Evolutionary conservation across 257 asterid genomes (phyloP), one percentile per base, ranked within the genome.

Genomic region (Solanum virginianum): DNA sequence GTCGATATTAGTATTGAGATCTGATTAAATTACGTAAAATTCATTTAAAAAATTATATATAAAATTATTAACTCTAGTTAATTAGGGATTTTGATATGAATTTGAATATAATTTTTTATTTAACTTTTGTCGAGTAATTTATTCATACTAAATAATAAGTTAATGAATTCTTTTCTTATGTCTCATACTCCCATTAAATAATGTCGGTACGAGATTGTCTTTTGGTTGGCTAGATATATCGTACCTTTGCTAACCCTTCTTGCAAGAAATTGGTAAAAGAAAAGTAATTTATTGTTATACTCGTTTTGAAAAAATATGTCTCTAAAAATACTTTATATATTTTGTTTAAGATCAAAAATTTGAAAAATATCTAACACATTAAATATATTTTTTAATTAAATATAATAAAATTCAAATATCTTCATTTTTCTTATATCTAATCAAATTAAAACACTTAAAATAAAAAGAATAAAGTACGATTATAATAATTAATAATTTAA

Each of bases 391-490:
- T 36, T 36, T 36, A 36, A 36, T 36, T 5, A 6, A 56, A 56
- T 22, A 17, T 17, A 56, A 17, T 3, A 16, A 56, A 1, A 17
- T 16, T 56, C 1, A 17, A 56, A 56, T 12, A 18, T 16, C 0
- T 0, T 17, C 1, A 0, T 0, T 63, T 26, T 24, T 1, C 0
- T 1, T 29, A 66, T 66, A 0, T 29, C 47, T 66, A 66, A 7
- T 32, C 12, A 65, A 65, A 7, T 14, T 12, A 65, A 63, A 0
- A 26, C 1, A 15, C 6, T 66, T 66, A 66, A 14, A 15, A 3
- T 65, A 3, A 66, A 13, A 29, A 0, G 1, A 32, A 66, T 32
- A 3, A 0, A 66, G 0, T 32, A 29, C 0, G 7, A 29, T 0
- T 7, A 7, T 66, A 32, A 32, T 15, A 0, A 66, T 8, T 16